These are phyloP conservation scores for Fusarium sp. DNA, from an alignment of 2,329 filamentous ascomycete genomes.

Conservation along the genomic window DNA sequence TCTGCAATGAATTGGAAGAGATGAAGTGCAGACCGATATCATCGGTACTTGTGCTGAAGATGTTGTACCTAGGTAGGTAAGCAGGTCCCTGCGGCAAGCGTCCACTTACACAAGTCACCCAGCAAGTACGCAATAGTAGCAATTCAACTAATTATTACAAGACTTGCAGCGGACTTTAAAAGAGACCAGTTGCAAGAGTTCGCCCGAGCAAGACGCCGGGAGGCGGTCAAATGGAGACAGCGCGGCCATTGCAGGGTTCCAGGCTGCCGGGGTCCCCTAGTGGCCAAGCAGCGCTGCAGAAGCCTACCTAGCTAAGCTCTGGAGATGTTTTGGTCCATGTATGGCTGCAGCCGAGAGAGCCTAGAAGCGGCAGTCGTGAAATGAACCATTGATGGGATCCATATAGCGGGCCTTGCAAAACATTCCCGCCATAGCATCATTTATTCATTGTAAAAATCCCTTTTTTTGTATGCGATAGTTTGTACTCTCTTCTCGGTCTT, in stretches of 20 bases:
- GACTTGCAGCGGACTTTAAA: background rate
- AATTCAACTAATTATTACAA: background rate
- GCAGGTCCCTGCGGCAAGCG: background rate
- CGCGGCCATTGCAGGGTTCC: slow-evolving; percentile 17
- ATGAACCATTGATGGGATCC: slow-evolving; percentile 7
- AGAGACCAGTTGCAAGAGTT: slow-evolving; percentile 12
- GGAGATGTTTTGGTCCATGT: background rate
- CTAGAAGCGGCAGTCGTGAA: slow-evolving; percentile 23
- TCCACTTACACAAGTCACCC: background rate
- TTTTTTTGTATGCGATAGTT: background rate
- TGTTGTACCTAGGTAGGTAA: background rate
- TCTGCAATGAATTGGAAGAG: background rate
- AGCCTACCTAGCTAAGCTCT: slow-evolving; percentile 7
- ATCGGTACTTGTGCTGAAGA: background rate
- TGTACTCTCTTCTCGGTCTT: background rate
- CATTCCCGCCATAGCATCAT: slow-evolving; percentile 18
- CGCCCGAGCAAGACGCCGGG: slow-evolving; percentile 28
- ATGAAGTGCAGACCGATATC: background rate
- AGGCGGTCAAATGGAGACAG: slow-evolving; percentile 21
- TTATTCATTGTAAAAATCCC: background rate
- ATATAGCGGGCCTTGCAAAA: slow-evolving; percentile 19
- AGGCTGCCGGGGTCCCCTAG: slow-evolving; percentile 15
- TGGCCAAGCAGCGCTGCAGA: slow-evolving; percentile 10
- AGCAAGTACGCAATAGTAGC: background rate
- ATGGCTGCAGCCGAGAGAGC: slow-evolving; percentile 14